These are phyloP conservation scores for Chlorella ohadii DNA, from an alignment of 139 green algal species.

Conservation along the genomic window DNA sequence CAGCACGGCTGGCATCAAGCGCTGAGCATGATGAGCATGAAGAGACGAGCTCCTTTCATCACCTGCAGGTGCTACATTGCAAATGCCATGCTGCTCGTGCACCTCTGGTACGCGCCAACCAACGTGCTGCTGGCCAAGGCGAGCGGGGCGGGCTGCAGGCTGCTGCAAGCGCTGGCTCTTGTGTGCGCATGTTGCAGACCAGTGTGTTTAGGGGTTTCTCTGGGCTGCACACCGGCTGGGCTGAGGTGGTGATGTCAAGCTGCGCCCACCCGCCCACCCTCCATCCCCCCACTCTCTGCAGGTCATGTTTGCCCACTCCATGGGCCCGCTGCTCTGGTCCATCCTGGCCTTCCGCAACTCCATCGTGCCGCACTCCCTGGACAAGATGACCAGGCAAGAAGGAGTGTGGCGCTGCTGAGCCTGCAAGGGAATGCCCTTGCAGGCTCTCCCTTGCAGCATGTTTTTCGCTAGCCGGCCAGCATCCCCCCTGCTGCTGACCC, in stretches of 20 bases:
- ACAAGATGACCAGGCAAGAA: conserved; percentile 61
- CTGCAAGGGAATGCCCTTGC: no score
- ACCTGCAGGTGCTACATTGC: conserved; percentile 21
- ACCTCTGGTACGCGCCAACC: conserved; percentile 73
- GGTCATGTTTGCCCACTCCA: conserved; percentile 78
- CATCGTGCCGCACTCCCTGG: conserved; percentile 82
- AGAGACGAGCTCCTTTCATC: no score
- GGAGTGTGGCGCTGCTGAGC: not conserved
- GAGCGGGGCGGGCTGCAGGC: not conserved
- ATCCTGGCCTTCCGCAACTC: conserved; percentile 89
- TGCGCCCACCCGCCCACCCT: no score
- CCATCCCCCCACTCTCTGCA: conserved; percentile 28
- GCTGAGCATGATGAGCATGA: no score
- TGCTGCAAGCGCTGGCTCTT: not conserved
- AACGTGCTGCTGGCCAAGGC: conserved; percentile 67
- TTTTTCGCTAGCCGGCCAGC: no score
- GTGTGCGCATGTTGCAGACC: no score
- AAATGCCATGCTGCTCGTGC: conserved; percentile 78
- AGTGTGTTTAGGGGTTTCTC: no score
- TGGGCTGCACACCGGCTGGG: no score
- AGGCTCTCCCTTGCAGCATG: no score
- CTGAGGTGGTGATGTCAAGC: no score
- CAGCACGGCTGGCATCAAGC: no score
- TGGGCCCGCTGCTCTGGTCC: conserved; percentile 80
- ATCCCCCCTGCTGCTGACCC: no score